A percentile compares a stretch with the other conserved stretches of the same genome.
These are phyloP conservation scores for Avena sativa DNA, from an alignment of 176 grass and related monocot species.

Conservation along the genomic window DNA sequence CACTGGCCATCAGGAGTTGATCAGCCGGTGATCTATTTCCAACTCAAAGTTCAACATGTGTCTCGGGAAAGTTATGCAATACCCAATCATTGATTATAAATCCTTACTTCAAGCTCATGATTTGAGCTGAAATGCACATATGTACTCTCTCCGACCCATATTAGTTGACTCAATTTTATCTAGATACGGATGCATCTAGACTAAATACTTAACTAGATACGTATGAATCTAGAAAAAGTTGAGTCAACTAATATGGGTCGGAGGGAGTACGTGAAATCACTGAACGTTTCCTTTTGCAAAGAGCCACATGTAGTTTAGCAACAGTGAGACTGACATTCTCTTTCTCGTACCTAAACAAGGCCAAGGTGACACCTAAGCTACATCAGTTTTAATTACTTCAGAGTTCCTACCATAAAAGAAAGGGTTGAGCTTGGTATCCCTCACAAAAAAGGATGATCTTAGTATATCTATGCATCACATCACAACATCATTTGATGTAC, in stretches of 20 bases:
- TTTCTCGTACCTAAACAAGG: neutral
- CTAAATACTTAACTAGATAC: too few species aligned
- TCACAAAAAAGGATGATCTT: neutral
- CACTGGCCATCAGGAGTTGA: too few species aligned
- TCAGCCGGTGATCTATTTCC: too few species aligned
- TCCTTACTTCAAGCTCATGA: slow-evolving; percentile 16
- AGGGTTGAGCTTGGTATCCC: too few species aligned
- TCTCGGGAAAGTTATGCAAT: too few species aligned
- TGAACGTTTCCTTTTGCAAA: neutral
- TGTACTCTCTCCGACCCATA: too few species aligned
- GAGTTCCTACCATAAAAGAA: neutral
- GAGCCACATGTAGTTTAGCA: neutral
- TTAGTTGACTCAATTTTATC: too few species aligned
- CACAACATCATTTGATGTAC: neutral
- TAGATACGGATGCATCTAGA: too few species aligned
- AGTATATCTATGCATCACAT: neutral
- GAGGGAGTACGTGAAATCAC: neutral
- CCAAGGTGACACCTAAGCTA: neutral
- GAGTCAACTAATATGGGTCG: too few species aligned
- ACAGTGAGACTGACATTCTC: neutral
- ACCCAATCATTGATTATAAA: too few species aligned
- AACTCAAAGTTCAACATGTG: too few species aligned
- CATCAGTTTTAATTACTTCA: neutral
- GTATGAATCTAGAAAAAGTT: too few species aligned
- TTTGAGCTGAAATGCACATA: neutral